Evolutionary conservation across 371 early-diverging fungal genomes (phyloP), one percentile per base, ranked within the genome.

Genomic region (Batkoa obscura): DNA sequence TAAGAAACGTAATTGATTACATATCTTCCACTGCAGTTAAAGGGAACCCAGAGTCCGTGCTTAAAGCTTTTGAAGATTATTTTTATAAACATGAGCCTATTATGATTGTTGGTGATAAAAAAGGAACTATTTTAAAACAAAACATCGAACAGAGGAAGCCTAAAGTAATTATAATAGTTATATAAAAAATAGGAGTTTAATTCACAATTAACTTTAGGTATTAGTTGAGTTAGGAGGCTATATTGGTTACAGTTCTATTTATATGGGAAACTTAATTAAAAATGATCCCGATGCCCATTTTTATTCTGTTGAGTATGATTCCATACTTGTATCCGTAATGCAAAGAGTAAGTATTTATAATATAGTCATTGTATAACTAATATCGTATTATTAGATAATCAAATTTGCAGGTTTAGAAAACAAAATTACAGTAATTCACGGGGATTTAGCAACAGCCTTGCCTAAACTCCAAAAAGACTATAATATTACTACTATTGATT

Each of bases 71-170:
- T 9, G 54, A 54, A 23, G 32, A 9, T n/a, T 32, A 46, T 32
- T 43, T n/a, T 34, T 31, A 47, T 34, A 56, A 17, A 8, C 17
- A 47, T 6, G 57, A 56, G 13, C 37, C 12, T 12, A 17, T 32
- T 30, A 65, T 65, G 65, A 46, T 58, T 23, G 60, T 65, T 30
- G 65, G 65, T 23, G 65, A 65, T 43, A 33, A 43, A 23, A 65
- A 65, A 36, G 65, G 62, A 2, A 36, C 10, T n/a, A 54, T 59
- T 38, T 33, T 61, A 15, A 58, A 58, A 8, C 42, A 59, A 32
- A 33, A 50, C 6, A 51, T 65, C 32, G 12, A 33, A 3, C 1
- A 42, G 15, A n/a, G 31, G 42, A 61, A 61, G 50, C 62, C 64
- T 4, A 62, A 56, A 39, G 50, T 53, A 53, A 12, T 30, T 3